Percentiles rank a stretch among this genome's conserved stretches.
These are phyloP conservation scores for Aureobasidium zeae DNA, from an alignment of 2,329 filamentous ascomycete species.

Conservation along the genomic window DNA sequence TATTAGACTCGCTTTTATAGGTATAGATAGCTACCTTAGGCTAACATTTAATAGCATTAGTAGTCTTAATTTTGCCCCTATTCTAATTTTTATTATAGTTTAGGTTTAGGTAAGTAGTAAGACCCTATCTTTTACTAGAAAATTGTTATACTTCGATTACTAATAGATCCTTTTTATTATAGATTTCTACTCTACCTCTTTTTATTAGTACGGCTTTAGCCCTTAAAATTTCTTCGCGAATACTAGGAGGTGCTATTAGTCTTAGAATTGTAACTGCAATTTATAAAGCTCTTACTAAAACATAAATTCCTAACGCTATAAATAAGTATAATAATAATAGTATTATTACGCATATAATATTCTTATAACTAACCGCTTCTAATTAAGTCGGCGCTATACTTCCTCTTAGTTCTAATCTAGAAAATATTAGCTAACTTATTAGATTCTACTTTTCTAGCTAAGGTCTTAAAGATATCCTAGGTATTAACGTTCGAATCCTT, in stretches of 20 bases:
- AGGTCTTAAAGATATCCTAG: constrained; percentile 3
- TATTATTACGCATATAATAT: too few relatives aligned
- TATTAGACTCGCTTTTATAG: constrained; percentile 1
- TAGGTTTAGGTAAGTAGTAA: too few relatives aligned
- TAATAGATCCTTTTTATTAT: too few relatives aligned
- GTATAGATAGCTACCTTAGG: not conserved
- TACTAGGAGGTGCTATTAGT: constrained; percentile 4
- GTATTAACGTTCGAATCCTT: not conserved
- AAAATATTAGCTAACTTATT: constrained; percentile 2
- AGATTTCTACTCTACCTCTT: constrained; percentile 8
- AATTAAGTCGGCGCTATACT: not conserved
- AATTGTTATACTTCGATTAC: too few relatives aligned
- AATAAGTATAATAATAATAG: too few relatives aligned
- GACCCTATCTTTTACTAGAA: too few relatives aligned
- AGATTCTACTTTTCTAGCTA: constrained; percentile 8
- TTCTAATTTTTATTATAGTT: constrained; percentile 9
- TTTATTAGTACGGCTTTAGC: constrained; percentile 12
- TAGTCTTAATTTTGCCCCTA: constrained; percentile 1
- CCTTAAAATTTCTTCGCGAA: constrained; percentile 6
- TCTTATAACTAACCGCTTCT: too few relatives aligned
- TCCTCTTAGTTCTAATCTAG: constrained; percentile 1
- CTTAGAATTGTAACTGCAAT: constrained; percentile 8
- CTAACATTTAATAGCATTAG: constrained; percentile 4
- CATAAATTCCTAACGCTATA: constrained; percentile 7
- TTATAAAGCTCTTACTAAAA: constrained; percentile 6